Evolutionary conservation across 2,329 filamentous ascomycete species (phyloP), one percentile per base, ranked within the genome.

Genomic region (Mycogone perniciosa): DNA sequence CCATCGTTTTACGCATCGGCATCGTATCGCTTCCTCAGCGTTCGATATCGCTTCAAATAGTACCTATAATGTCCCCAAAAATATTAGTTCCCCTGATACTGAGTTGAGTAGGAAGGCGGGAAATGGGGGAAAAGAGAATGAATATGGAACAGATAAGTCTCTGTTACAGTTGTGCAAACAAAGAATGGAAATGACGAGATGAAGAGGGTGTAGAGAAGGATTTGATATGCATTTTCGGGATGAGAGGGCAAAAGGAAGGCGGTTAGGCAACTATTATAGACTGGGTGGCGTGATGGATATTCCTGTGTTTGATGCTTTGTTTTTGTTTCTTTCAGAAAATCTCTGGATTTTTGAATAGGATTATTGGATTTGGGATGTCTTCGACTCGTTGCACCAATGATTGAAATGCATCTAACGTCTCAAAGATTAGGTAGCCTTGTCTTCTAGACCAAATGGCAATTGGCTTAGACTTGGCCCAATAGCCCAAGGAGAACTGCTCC

Each of bases 31-130:
- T 93, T 85, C 63, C 86, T 84, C 62, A 96, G 72, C 29, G 88
- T 83, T 60, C 92, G 85, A 72, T 96, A 96, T 66, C 88, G 81
- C 75, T 95, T 96, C 62, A 96, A 76, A 72, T 93, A 95, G 70
- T 95, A 95, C 66, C 89, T 95, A 66, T 45, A 41, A 44, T 46
- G 44, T 40, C 47, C 47, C 7, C 7, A 4, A 35, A 35, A 35
- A 35, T 8, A 35, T 35, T 4, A 35, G 33, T 35, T 11, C 20
- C 20, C 20, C 20, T 20, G 20, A 20, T 20, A 20, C 20, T 20
- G 20, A 3, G 20, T 20, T 20, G 20, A 42, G 40, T 26, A 29
- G 40, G 20, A 42, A 42, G 33, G 3, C 7, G 7, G 33, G 33
- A 35, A 35, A 35, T 35, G 33, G 33, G 33, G 33, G 33, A 35